Percentiles rank a stretch among this genome's conserved stretches.
Evolutionary conservation across 1,139 yeast genomes (phyloP).

Genomic region (Blastobotrys buckinghamii): DNA sequence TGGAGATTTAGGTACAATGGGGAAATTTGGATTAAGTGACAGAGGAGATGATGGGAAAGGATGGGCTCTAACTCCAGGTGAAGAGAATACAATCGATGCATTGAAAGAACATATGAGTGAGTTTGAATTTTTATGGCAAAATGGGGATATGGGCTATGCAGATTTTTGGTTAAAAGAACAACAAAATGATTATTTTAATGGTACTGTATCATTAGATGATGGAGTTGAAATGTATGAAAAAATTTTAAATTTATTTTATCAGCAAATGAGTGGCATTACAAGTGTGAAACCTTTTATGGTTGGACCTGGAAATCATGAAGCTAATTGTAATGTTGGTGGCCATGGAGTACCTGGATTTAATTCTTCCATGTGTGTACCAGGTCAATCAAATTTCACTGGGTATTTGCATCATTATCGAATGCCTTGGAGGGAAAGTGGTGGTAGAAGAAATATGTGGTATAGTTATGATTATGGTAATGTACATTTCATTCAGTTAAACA

Average conservation of each 20-base stretch:
- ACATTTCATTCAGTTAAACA: slow-evolving; percentile 29
- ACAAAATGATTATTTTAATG: slow-evolving; percentile 20
- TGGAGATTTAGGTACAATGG: slow-evolving; percentile 28
- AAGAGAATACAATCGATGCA: slow-evolving; percentile 25
- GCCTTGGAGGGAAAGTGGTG: slow-evolving; percentile 25
- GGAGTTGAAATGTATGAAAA: slow-evolving; percentile 19
- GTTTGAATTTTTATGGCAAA: slow-evolving; percentile 27
- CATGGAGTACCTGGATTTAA: slow-evolving; percentile 14
- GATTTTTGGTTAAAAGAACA: slow-evolving; percentile 28
- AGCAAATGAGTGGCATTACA: slow-evolving; percentile 23
- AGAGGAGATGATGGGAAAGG: slow-evolving; percentile 16
- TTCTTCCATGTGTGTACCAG: slow-evolving; percentile 20
- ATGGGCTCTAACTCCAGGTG: slow-evolving; percentile 17
- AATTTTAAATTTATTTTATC: slow-evolving; percentile 24
- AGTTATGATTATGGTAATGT: slow-evolving; percentile 31
- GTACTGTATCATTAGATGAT: slow-evolving; percentile 11
- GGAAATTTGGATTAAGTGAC: slow-evolving; percentile 20
- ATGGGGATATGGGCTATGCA: slow-evolving; percentile 31
- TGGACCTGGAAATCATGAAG: slow-evolving; percentile 31
- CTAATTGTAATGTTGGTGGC: slow-evolving; percentile 28
- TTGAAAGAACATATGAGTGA: slow-evolving; percentile 19
- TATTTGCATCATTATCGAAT: slow-evolving; percentile 23
- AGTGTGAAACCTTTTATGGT: slow-evolving; percentile 27
- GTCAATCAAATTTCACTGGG: slow-evolving; percentile 26
- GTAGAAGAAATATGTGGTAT: slow-evolving; percentile 29